phyloP scores from a whole-genome alignment of 768 basidiomycete species.

The Lyophyllum decastes region DNA sequence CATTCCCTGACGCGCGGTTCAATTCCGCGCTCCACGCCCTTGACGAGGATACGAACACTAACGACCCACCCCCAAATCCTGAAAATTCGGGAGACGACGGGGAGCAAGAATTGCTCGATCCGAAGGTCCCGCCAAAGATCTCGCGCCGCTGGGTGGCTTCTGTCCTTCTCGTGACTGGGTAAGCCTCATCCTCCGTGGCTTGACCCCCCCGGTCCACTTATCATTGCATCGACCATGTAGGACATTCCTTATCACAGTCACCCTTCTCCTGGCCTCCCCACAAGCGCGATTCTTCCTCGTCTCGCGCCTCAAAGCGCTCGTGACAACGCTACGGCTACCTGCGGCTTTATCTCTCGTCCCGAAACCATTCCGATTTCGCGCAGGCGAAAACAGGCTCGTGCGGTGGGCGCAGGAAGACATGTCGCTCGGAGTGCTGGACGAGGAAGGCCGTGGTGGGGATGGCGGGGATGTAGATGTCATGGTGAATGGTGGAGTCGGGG shows the following conservation, averaged over 20 bases:
- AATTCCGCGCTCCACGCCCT: background rate
- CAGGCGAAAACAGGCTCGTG: conserved; percentile 41
- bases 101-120: conserved; percentile 25
- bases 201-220: background rate
- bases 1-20: conserved; percentile 2
- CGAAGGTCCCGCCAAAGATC: conserved; percentile 14
- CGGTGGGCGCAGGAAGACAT: conserved; percentile 52
- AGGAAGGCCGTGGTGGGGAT: background rate
- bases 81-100: conserved; percentile 20
- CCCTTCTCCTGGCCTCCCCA: conserved; percentile 25
- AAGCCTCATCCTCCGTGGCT: conserved; percentile 2
- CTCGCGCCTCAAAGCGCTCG: conserved; percentile 20
- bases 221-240: conserved; percentile 1
- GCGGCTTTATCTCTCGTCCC: conserved; percentile 11
- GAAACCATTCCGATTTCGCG: conserved; percentile 27
- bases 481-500: conserved; percentile 37
- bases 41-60: conserved; percentile 8
- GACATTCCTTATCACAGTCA: conserved; percentile 12
- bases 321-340: conserved; percentile 17
- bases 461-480: conserved; percentile 41
- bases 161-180: conserved; percentile 25
- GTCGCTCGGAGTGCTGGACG: conserved; percentile 22
- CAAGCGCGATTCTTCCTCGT: conserved; percentile 23
- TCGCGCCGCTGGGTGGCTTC: conserved; percentile 25
- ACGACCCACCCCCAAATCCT: conserved; percentile 10